Base-by-base conservation (phyloP, 306 rosid genomes). In the Prunus dulcis region DNA sequence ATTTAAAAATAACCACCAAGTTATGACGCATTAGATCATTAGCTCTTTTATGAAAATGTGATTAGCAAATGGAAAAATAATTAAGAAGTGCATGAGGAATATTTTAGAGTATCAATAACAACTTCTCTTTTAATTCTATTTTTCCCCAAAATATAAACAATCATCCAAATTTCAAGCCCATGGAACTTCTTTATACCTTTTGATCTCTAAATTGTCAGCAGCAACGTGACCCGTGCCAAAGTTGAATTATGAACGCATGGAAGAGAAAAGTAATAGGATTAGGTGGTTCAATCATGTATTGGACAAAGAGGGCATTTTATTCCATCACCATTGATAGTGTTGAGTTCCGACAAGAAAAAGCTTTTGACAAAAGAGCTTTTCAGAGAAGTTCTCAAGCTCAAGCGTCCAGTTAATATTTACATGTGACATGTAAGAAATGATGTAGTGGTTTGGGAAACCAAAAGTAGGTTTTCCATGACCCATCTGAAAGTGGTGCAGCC, bases 401-500 rank as follows among this genome's bases (percentile, higher is more conserved):
- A 18, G 43, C 67, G 15, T 10, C 47, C 65, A 55, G 17, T 72
- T 15, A 17, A 61, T 57, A 22, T 3, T 57, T 57, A 22, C 56
- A 72, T 9, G 19, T 38, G 76, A 7, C 2, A 15, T 60, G 38
- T 25, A 14, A 13, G 20, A 62, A 62, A 28, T 41, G 23, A 57
- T 18, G 76, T 41, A 57, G 20, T 72, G 67, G 43, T 72, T 25
- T 57, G 9, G 64, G 76, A 57, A 72, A 9, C 41, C 11, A 22
- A 43, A 72, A 72, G 66, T 72, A 20, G 66, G 53, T 56, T 56
- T 22, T 38, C 25, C n/a, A 9, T 43, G 43, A 23, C 56, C 67
- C 20, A 57, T 72, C 76, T 41, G 6, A 58, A 58, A 58, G 76
- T 23, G 76, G 55, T 72, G 63, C 55, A 20, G 67, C 56, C 25